These are phyloP conservation scores for Pterulicium gracile DNA, from an alignment of 1,284 basidiomycete species.

Conservation along the genomic window DNA sequence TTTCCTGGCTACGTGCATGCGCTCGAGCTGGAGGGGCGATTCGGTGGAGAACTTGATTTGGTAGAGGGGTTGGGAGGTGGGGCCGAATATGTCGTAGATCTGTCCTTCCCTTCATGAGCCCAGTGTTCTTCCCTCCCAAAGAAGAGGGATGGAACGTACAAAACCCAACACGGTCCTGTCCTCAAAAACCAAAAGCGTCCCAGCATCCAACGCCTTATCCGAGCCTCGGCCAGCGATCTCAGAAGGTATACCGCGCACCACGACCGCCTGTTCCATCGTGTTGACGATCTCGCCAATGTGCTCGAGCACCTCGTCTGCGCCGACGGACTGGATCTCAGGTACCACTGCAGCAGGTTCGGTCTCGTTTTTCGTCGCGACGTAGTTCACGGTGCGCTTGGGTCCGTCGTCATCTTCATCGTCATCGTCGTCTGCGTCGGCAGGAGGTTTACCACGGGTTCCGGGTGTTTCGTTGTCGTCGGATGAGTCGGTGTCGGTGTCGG, in stretches of 20 bases:
- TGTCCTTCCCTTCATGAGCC: constrained; percentile 20
- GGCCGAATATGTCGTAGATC: constrained; percentile 88
- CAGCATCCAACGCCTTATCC: constrained; percentile 65
- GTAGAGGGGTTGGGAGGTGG: constrained; percentile 76
- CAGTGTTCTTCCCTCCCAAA: constrained; percentile 8
- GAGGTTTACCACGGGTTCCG: constrained; percentile 12
- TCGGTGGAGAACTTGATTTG: constrained; percentile 60
- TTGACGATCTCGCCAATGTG: constrained; percentile 67
- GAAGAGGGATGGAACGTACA: constrained; percentile 33
- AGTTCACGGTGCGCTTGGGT: constrained; percentile 24
- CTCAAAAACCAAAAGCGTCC: constrained; percentile 79
- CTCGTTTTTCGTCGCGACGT: constrained; percentile 59
- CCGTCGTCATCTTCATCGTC: constrained; percentile 45
- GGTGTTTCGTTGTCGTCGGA: constrained; percentile 18
- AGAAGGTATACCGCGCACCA: constrained; percentile 51
- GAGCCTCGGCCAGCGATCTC: constrained; percentile 30
- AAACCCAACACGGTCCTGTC: constrained; percentile 77
- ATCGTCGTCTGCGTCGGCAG: constrained; percentile 17
- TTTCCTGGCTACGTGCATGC: constrained; percentile 39
- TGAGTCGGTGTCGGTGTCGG: constrained; percentile 27
- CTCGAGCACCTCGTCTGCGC: constrained; percentile 49
- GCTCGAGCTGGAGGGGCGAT: constrained; percentile 45
- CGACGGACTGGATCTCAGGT: constrained; percentile 48
- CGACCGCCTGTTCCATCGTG: constrained; percentile 57
- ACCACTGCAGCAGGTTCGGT: constrained; percentile 36